Evolutionary conservation across 2,329 filamentous ascomycete species (phyloP).

Genomic region (Curvularia lunata): DNA sequence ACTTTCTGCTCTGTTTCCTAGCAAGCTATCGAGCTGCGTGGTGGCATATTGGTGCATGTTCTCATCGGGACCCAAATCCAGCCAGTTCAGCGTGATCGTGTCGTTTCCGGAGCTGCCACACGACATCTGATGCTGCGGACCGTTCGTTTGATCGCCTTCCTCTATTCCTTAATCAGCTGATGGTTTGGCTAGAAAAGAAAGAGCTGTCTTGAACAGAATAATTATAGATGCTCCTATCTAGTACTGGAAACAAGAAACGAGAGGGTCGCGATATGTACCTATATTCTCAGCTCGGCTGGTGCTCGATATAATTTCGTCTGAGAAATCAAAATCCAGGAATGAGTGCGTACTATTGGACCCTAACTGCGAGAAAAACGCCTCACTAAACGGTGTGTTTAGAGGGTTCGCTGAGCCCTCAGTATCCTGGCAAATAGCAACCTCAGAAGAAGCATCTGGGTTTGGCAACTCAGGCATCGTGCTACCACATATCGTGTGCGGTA

Average conservation of each 20-base stretch:
- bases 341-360: background rate
- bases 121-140: background rate
- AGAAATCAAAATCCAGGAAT: background rate
- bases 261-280: background rate
- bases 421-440: background rate
- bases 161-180: background rate
- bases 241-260: background rate
- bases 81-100: background rate
- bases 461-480: background rate
- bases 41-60: background rate
- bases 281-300: background rate
- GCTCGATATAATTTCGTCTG: background rate
- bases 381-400: background rate
- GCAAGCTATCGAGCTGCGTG: background rate
- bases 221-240: background rate
- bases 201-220: background rate
- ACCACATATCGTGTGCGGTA: background rate
- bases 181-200: background rate
- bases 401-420: background rate
- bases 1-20: background rate
- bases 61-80: background rate
- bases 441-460: background rate
- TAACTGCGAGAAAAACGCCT: background rate
- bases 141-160: background rate
- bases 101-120: too few relatives aligned